Percentiles rank a stretch among this genome's conserved stretches.
Conservation (phyloP, 352 stramenopile species). For the Pythium phragmitis region DNA sequence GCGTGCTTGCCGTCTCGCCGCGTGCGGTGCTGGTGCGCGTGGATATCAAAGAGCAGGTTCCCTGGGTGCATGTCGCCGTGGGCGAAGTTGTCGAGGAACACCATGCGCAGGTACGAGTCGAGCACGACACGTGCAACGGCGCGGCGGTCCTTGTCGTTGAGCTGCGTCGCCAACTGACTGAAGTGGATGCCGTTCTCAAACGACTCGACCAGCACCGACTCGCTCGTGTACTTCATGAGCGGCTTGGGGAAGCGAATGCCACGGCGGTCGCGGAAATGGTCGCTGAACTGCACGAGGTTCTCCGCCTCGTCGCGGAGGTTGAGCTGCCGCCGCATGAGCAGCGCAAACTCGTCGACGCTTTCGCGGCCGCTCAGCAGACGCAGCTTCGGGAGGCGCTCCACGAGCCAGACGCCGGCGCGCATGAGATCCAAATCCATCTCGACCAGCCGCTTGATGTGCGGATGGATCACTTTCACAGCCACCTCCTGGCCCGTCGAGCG, state of each 20-base stretch:
- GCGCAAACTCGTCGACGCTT: constrained; percentile 84
- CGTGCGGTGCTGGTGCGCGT: constrained; percentile 8
- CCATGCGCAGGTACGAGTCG: constrained; percentile 91
- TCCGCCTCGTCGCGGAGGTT: constrained; percentile 90
- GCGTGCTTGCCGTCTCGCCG: constrained; percentile 5
- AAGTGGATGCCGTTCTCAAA: constrained; percentile 84
- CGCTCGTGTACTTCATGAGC: constrained; percentile 65
- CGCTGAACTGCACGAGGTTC: constrained; percentile 81
- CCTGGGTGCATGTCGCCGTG: constrained; percentile 93
- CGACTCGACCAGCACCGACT: constrained; percentile 91
- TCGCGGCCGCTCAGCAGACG: constrained; percentile 70
- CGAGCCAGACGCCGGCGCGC: constrained; percentile 53
- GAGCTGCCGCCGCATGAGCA: constrained; percentile 88
- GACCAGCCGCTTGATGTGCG: constrained; percentile 84
- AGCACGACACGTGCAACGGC: constrained; percentile 77
- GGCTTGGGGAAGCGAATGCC: constrained; percentile 75
- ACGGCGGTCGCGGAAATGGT: constrained; percentile 70
- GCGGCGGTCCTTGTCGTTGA: constrained; percentile 53
- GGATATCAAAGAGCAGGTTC: constrained; percentile 83
- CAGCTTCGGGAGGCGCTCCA: constrained; percentile 64
- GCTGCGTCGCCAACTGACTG: constrained; percentile 50
- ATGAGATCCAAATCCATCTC: constrained; percentile 88
- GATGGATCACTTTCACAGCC: constrained; percentile 94
- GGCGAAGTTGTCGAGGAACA: constrained; percentile 96
- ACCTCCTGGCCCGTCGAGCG: constrained; percentile 62